Conservation (phyloP, 768 basidiomycete genomes). For the Leccinum imitatum region DNA sequence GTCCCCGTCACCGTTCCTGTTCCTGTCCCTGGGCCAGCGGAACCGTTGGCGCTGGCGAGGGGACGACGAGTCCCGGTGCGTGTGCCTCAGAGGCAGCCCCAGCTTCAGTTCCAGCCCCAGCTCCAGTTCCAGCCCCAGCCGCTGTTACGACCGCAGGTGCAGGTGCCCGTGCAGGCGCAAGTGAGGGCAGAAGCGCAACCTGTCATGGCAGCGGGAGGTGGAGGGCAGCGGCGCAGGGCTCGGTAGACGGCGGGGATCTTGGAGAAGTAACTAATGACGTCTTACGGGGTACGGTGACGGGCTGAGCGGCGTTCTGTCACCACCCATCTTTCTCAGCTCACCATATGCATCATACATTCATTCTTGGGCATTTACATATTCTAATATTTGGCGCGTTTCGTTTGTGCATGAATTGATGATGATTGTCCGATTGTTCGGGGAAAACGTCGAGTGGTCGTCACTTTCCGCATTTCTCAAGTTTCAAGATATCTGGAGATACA, state of each 20-base stretch:
- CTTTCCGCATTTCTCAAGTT: background rate
- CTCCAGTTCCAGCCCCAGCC: background rate
- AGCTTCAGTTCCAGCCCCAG: background rate
- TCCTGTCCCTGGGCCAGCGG: background rate
- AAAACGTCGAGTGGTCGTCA: background rate
- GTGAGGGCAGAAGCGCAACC: background rate
- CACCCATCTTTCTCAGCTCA: background rate
- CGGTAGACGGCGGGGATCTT: conserved; percentile 2
- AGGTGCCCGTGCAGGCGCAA: background rate
- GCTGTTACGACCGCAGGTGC: background rate
- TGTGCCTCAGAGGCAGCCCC: background rate
- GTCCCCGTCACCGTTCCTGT: background rate
- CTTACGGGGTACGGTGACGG: background rate
- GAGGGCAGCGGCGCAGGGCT: conserved; percentile 10
- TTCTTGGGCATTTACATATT: background rate
- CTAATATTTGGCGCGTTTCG: background rate
- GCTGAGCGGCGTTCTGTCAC: background rate
- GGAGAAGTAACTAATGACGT: background rate
- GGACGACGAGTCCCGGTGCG: background rate
- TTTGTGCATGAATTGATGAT: background rate
- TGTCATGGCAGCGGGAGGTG: conserved; percentile 3
- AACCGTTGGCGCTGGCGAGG: background rate
- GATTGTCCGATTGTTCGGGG: background rate
- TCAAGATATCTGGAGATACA: background rate
- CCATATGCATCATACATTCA: background rate